Conservation (phyloP, 768 basidiomycete species). For the Hericium alpestre region DNA sequence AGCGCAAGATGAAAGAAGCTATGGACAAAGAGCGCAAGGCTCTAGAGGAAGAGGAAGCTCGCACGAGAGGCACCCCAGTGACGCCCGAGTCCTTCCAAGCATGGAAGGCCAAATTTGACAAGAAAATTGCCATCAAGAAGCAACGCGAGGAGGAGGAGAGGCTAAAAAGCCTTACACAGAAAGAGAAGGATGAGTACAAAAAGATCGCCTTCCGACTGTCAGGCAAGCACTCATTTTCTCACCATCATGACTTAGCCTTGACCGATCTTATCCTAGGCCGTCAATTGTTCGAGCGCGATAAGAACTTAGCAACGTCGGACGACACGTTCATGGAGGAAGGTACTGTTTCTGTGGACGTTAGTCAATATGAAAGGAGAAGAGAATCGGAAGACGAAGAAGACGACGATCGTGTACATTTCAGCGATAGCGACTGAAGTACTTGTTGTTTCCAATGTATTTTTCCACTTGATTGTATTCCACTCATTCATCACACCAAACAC, state of each 20-base stretch:
- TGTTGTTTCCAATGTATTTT: no score
- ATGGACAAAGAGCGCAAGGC: slow-evolving; percentile 62
- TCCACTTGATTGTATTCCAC: no score
- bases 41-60: slow-evolving; percentile 81
- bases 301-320: slow-evolving; percentile 60
- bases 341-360: slow-evolving; percentile 76
- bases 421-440: slow-evolving; percentile 58
- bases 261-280: slow-evolving; percentile 46
- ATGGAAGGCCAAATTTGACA: slow-evolving; percentile 77
- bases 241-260: slow-evolving; percentile 3
- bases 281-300: slow-evolving; percentile 83
- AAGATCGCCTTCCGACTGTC: slow-evolving; percentile 47
- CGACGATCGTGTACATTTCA: slow-evolving; percentile 58
- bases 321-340: slow-evolving; percentile 78
- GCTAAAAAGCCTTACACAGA: slow-evolving; percentile 57
- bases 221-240: slow-evolving; percentile 39
- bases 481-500: no score
- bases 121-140: slow-evolving; percentile 48
- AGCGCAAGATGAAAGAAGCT: slow-evolving; percentile 47
- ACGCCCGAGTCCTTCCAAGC: slow-evolving; percentile 68
- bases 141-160: slow-evolving; percentile 69
- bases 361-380: slow-evolving; percentile 69
- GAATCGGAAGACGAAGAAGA: slow-evolving; percentile 55
- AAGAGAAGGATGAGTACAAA: slow-evolving; percentile 81
- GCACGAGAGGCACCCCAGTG: slow-evolving; percentile 86